A percentile compares a stretch with the other conserved stretches of the same genome.
phyloP scores from a whole-genome alignment of 2,329 filamentous ascomycete genomes.

The Alternaria longipes region DNA sequence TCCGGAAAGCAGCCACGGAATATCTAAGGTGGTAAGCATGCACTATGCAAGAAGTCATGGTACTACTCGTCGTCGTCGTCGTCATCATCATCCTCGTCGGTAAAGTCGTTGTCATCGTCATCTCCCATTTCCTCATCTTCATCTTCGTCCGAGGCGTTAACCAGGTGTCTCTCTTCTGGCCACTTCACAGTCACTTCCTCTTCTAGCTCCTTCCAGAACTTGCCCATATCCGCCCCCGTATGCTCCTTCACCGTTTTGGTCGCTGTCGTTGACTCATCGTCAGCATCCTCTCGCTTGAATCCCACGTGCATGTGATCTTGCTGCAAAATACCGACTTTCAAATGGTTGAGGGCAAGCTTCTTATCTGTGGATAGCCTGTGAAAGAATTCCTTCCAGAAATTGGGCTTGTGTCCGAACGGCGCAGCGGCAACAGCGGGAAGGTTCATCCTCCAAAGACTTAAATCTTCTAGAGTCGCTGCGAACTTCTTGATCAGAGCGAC shows the following conservation, averaged over 20 bases:
- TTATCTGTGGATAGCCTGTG: conserved; percentile 15
- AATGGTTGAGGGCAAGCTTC: conserved; percentile 20
- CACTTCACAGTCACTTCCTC: conserved; percentile 28
- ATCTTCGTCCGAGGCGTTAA: background rate
- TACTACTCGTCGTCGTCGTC: conserved; percentile 2
- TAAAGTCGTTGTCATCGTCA: conserved; percentile 9
- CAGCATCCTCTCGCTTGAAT: conserved; percentile 18
- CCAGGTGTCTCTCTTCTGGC: conserved; percentile 10
- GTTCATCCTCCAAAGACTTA: conserved; percentile 60
- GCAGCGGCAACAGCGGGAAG: conserved; percentile 19
- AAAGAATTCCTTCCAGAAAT: conserved; percentile 34
- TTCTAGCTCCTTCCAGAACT: conserved; percentile 21
- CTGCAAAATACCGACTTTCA: conserved; percentile 30
- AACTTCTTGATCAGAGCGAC: conserved; percentile 51
- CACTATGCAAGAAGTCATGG: background rate
- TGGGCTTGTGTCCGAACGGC: conserved; percentile 21
- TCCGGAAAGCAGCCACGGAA: background rate
- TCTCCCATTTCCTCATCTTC: conserved; percentile 29
- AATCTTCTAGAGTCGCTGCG: conserved; percentile 53
- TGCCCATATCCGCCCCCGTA: conserved; percentile 24
- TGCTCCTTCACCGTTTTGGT: conserved; percentile 18
- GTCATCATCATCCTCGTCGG: conserved; percentile 12
- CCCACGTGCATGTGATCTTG: conserved; percentile 22
- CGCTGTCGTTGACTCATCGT: background rate
- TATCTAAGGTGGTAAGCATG: background rate